Evolutionary conservation across 495 filamentous ascomycete species (phyloP).

Genomic region (Tirmania nivea): DNA sequence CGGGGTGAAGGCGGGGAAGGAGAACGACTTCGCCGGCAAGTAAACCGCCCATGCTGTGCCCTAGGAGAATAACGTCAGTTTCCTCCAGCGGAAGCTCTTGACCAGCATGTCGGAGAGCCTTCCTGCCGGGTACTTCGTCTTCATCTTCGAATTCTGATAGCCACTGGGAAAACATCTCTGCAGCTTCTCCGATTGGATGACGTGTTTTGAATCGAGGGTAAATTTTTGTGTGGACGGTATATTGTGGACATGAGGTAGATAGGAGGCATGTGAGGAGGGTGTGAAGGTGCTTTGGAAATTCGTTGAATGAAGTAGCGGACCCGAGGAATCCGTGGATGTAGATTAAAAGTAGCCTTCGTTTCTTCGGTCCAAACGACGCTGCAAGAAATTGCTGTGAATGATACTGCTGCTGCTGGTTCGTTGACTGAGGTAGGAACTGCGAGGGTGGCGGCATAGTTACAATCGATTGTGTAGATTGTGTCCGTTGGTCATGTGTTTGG

Average conservation of each 20-base stretch:
- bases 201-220: slow-evolving; percentile 82
- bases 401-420: no score
- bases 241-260: slow-evolving; percentile 15
- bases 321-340: slow-evolving; percentile 93
- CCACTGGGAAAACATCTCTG: slow-evolving; percentile 68
- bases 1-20: slow-evolving; percentile 23
- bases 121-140: neutral
- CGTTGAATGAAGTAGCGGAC: slow-evolving; percentile 66
- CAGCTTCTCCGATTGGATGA: slow-evolving; percentile 46
- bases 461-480: no score
- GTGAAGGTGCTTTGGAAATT: slow-evolving; percentile 76
- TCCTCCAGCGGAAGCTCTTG: slow-evolving; percentile 31
- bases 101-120: neutral
- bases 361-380: neutral
- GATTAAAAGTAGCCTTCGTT: slow-evolving; percentile 46
- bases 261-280: slow-evolving; percentile 45
- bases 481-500: no score
- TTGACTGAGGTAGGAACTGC: no score
- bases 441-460: no score
- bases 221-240: slow-evolving; percentile 70
- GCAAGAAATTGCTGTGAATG: no score
- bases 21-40: slow-evolving; percentile 60
- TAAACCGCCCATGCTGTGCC: slow-evolving; percentile 81
- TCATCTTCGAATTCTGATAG: slow-evolving; percentile 16
- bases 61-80: slow-evolving; percentile 65